phyloP scores from a whole-genome alignment of 192 early-diverging fungal genomes.

The Rhizophagus prolifer region DNA sequence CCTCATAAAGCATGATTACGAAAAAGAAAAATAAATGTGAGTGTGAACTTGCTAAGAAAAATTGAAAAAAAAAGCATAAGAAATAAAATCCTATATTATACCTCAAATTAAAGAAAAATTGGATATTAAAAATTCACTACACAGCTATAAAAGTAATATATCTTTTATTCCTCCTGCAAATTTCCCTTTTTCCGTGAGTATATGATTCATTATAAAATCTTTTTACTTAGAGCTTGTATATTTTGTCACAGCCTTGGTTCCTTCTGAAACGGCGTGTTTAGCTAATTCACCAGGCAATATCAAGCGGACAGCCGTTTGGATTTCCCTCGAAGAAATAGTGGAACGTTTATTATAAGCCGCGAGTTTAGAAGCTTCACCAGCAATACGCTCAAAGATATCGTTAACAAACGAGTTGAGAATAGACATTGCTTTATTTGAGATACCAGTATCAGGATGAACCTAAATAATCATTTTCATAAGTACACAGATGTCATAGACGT shows the following conservation, averaged over 20 bases:
- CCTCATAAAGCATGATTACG: not conserved
- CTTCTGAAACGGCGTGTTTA: conserved; percentile 97
- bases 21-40: not conserved
- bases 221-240: conserved; percentile 82
- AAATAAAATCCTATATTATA: not conserved
- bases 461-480: not conserved
- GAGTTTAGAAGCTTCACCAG: conserved; percentile 78
- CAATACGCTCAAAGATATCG: conserved; percentile 97
- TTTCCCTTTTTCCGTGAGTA: not conserved
- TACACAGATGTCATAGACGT: not conserved
- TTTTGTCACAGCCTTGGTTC: conserved; percentile 98
- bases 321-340: conserved; percentile 94
- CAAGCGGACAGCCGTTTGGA: conserved; percentile 76
- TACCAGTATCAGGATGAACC: conserved; percentile 91
- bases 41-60: not conserved
- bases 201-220: not conserved
- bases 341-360: conserved; percentile 94
- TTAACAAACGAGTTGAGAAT: conserved; percentile 97
- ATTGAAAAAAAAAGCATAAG: not conserved
- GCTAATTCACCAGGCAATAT: conserved; percentile 84
- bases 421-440: conserved; percentile 95
- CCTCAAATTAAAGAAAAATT: not conserved
- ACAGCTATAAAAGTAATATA: not conserved
- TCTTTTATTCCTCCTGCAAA: not conserved
- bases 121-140: not conserved